Conservation (phyloP, 176 grass and related monocot species). For the Elaeis guineensis region DNA sequence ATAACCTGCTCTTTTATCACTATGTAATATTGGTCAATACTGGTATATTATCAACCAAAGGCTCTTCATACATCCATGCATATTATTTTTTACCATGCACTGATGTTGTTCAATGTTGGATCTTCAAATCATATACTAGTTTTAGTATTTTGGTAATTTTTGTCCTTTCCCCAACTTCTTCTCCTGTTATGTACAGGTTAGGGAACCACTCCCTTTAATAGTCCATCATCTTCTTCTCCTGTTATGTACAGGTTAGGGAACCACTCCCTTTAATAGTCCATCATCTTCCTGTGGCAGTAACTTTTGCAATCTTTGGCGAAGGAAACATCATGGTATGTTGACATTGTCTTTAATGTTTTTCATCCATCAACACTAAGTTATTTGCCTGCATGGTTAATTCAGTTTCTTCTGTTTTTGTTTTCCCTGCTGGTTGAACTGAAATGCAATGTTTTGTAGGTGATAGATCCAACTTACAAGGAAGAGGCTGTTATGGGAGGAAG, state of each 20-base stretch:
- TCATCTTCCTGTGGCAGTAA: constrained; percentile 90
- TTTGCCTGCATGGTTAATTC: too few species aligned
- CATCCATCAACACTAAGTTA: too few species aligned
- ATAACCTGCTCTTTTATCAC: too few species aligned
- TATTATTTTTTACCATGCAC: too few species aligned
- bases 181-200: constrained; percentile 54
- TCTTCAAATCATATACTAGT: too few species aligned
- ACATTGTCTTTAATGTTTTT: background rate
- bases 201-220: constrained; percentile 73
- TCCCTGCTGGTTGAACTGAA: background rate
- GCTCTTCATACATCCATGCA: too few species aligned
- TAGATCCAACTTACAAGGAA: constrained; percentile 97
- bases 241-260: constrained; percentile 72
- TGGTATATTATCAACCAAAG: too few species aligned
- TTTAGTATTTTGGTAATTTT: too few species aligned
- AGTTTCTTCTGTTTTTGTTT: background rate
- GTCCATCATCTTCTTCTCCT: constrained; percentile 43
- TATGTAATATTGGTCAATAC: too few species aligned
- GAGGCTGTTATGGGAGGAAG: constrained; percentile 85
- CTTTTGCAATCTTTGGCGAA: constrained; percentile 83
- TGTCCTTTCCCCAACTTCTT: background rate
- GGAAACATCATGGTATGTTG: constrained; percentile 74
- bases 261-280: constrained; percentile 80
- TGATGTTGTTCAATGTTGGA: too few species aligned
- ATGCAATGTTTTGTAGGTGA: constrained; percentile 37